phyloP scores from a whole-genome alignment of 1,284 basidiomycete genomes.

The Puccinia polysora region DNA sequence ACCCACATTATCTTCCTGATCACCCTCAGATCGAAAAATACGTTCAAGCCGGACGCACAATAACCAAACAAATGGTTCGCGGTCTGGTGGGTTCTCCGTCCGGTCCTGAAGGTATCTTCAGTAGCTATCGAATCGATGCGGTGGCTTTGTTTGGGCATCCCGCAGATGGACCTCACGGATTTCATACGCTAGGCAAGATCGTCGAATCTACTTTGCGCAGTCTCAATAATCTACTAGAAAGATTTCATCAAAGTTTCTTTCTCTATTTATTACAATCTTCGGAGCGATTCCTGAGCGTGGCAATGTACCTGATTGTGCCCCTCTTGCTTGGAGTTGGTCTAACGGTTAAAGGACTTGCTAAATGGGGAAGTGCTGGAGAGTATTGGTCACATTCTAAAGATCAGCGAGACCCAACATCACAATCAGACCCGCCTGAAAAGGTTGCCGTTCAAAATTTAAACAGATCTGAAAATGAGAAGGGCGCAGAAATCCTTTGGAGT shows the following conservation, averaged over 20 bases:
- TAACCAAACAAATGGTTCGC: constrained; percentile 64
- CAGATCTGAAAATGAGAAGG: background rate
- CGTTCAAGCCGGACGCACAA: constrained; percentile 61
- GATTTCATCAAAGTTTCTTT: constrained; percentile 90
- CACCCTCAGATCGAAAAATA: constrained; percentile 57
- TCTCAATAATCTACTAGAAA: constrained; percentile 84
- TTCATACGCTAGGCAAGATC: constrained; percentile 78
- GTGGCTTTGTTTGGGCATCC: constrained; percentile 84
- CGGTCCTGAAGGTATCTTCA: constrained; percentile 56
- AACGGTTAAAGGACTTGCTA: constrained; percentile 22
- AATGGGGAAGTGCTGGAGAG: constrained; percentile 4
- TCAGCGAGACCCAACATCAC: background rate
- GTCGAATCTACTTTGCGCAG: constrained; percentile 81
- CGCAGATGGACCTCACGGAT: constrained; percentile 86
- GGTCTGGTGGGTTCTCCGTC: constrained; percentile 62
- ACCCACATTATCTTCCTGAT: constrained; percentile 27
- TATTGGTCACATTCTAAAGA: background rate
- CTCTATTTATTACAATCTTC: constrained; percentile 78
- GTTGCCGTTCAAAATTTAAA: background rate
- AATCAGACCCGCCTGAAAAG: background rate
- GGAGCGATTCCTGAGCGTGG: constrained; percentile 78
- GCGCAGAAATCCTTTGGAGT: constrained; percentile 25
- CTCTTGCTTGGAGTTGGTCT: constrained; percentile 32
- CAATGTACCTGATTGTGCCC: constrained; percentile 70
- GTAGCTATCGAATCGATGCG: constrained; percentile 83